Evolutionary conservation across 2,329 filamentous ascomycete species (phyloP).

Genomic region (Pyricularia pennisetigena): DNA sequence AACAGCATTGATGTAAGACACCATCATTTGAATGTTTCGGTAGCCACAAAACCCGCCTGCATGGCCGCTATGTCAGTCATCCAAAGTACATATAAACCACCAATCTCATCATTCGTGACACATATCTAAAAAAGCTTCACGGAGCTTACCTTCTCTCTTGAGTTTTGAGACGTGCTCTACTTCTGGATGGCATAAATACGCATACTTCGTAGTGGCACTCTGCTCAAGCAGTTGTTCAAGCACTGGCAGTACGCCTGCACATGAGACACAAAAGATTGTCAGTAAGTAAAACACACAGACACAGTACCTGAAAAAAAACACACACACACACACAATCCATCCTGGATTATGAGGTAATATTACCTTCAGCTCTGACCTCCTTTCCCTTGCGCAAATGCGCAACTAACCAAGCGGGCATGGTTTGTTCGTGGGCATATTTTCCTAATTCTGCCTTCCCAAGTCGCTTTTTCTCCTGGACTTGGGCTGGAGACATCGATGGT

Average conservation of each 20-base stretch:
- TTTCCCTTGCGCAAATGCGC: slow-evolving; percentile 50
- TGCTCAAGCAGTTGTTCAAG: slow-evolving; percentile 54
- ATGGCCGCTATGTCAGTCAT: background rate
- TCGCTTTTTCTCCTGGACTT: slow-evolving; percentile 4
- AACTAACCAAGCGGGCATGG: slow-evolving; percentile 63
- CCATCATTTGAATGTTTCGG: slow-evolving; percentile 86
- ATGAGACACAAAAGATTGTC: slow-evolving; percentile 13
- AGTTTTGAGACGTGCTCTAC: slow-evolving; percentile 78
- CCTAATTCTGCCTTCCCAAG: slow-evolving; percentile 54
- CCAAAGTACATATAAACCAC: background rate
- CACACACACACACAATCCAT: no score
- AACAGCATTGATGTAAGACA: slow-evolving; percentile 63
- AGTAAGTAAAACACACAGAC: background rate
- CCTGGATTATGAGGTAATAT: slow-evolving; percentile 5
- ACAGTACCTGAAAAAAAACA: background rate
- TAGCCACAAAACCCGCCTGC: slow-evolving; percentile 87
- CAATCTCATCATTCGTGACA: background rate
- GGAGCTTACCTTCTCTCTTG: slow-evolving; percentile 52
- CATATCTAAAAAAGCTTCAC: background rate
- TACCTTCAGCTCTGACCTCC: slow-evolving; percentile 43
- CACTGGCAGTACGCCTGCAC: slow-evolving; percentile 47
- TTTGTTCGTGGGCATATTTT: slow-evolving; percentile 60
- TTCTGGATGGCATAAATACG: slow-evolving; percentile 69
- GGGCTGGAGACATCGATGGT: background rate
- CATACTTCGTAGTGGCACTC: slow-evolving; percentile 53